phyloP scores from a whole-genome alignment of 2,329 filamentous ascomycete species.

The Colletotrichum sp. region DNA sequence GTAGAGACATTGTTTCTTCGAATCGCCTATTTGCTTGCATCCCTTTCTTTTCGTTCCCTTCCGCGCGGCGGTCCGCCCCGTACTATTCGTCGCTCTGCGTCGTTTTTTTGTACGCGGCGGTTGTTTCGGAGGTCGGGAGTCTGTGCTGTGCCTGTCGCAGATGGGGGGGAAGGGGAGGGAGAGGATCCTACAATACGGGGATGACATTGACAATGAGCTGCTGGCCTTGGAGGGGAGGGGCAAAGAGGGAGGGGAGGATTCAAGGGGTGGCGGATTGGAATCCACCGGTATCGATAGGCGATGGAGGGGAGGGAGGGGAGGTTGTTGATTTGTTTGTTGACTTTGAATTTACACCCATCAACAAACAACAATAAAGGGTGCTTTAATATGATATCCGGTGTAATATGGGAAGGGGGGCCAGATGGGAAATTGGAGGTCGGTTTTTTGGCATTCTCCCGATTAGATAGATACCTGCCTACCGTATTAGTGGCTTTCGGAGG shows the following conservation, averaged over 20 bases:
- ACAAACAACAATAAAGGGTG: constrained; percentile 1
- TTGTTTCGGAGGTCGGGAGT: constrained; percentile 4
- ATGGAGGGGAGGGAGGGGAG: neutral
- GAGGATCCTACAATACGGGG: neutral
- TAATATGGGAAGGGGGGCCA: neutral
- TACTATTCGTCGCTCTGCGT: neutral
- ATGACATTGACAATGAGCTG: neutral
- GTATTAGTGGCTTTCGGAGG: neutral
- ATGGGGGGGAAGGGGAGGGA: neutral
- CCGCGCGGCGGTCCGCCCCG: neutral
- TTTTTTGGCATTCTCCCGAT: neutral
- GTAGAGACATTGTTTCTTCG: neutral
- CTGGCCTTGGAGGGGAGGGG: neutral
- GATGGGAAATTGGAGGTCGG: neutral
- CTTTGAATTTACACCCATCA: neutral
- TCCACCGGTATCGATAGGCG: constrained; percentile 10
- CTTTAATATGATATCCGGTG: neutral
- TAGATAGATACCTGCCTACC: neutral
- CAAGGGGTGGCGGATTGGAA: neutral
- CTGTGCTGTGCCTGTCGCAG: constrained; percentile 5
- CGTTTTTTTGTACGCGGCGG: neutral
- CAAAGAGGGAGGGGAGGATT: neutral
- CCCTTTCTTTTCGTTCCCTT: neutral
- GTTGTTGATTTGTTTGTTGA: neutral
- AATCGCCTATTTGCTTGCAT: neutral